phyloP scores from a whole-genome alignment of 352 stramenopile genomes.

The Globisporangium rhizosaccharum region DNA sequence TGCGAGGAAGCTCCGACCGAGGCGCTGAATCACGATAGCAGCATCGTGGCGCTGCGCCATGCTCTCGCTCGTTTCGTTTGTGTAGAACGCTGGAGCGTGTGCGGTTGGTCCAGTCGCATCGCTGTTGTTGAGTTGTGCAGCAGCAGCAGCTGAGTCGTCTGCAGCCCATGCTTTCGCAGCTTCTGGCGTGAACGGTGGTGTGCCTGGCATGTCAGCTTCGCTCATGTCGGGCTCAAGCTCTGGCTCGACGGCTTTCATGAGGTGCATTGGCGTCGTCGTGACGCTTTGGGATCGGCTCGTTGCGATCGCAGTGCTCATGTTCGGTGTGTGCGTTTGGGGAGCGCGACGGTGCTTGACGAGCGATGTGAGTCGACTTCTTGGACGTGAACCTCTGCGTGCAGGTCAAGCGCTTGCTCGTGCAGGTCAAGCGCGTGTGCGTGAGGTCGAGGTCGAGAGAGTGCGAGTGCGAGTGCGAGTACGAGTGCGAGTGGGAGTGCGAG shows the following conservation, averaged over 20 bases:
- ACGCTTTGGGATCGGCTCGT: constrained; percentile 11
- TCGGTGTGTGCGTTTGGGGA: neutral
- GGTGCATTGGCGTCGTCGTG: neutral
- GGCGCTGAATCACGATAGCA: constrained; percentile 29
- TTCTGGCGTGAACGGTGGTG: constrained; percentile 45
- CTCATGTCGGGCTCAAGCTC: constrained; percentile 27
- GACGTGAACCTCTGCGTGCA: neutral
- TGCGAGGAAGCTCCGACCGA: constrained; percentile 32
- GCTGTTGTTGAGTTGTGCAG: neutral
- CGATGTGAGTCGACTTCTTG: neutral
- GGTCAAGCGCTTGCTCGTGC: neutral
- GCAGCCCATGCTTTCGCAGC: constrained; percentile 27
- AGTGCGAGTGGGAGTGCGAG: neutral
- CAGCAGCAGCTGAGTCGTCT: constrained; percentile 1
- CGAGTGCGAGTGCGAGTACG: too few species aligned
- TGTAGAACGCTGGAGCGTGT: constrained; percentile 10
- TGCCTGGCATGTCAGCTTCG: constrained; percentile 48
- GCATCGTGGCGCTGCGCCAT: constrained; percentile 32
- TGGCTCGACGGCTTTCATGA: constrained; percentile 6
- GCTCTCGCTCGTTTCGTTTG: constrained; percentile 22
- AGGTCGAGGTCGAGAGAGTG: too few species aligned
- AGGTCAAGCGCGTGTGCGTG: too few species aligned
- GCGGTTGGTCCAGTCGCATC: neutral
- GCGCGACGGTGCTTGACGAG: neutral
- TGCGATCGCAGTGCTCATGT: constrained; percentile 1